phyloP scores from a whole-genome alignment of 116 monocot genomes.

The Dioscorea cayenensis region DNA sequence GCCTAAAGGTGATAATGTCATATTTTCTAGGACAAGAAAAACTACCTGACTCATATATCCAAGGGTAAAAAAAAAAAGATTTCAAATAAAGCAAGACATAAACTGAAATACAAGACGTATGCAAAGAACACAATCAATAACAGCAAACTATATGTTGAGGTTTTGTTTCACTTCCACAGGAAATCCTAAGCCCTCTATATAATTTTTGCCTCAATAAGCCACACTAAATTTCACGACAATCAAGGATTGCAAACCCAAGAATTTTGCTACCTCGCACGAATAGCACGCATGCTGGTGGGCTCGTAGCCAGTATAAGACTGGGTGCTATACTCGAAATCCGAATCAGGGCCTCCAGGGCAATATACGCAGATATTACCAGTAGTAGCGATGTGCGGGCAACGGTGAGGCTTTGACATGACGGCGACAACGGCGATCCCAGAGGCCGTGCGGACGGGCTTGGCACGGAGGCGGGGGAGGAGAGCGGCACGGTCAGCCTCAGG shows the following conservation, averaged over 20 bases:
- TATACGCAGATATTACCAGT: conserved; percentile 99
- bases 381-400: conserved; percentile 95
- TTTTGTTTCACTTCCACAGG: not conserved
- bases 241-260: not conserved
- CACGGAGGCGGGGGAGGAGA: conserved; percentile 75
- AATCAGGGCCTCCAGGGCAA: conserved; percentile 96
- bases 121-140: not conserved
- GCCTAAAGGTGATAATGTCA: no score
- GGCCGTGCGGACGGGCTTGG: conserved; percentile 95
- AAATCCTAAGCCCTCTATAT: not conserved
- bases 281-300: conserved; percentile 98
- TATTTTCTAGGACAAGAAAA: no score
- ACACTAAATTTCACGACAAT: no score
- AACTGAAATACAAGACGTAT: not conserved
- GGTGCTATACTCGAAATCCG: conserved; percentile 99
- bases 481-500: conserved; percentile 81
- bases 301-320: conserved; percentile 99
- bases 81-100: not conserved
- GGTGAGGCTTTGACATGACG: conserved; percentile 98
- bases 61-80: no score
- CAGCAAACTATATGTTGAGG: not conserved
- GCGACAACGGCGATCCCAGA: conserved; percentile 98
- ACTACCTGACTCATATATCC: no score
- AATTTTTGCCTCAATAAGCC: no score
- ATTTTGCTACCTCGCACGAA: conserved; percentile 73